Conservation (phyloP, 192 early-diverging fungal genomes). For the Coemansia guatemalensis region DNA sequence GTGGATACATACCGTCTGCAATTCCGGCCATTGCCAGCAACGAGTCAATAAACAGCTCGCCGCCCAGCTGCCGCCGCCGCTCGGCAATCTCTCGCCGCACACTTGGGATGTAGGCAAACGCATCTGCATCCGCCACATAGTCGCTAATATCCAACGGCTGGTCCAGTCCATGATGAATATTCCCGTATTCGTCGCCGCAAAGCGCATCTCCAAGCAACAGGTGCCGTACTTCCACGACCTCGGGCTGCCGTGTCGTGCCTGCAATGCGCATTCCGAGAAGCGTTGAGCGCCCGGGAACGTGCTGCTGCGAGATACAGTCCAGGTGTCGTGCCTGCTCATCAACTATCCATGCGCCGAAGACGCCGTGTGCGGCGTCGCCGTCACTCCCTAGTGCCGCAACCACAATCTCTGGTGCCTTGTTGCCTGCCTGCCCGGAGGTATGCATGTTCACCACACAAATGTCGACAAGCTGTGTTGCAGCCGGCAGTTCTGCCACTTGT, state of each 20-base stretch:
- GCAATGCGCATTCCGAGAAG: conserved; percentile 34
- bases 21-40: conserved; percentile 37
- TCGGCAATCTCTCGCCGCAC: conserved; percentile 26
- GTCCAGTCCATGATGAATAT: neutral
- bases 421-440: neutral
- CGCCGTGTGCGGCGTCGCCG: conserved; percentile 1
- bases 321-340: conserved; percentile 3
- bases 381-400: conserved; percentile 21
- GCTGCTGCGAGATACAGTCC: conserved; percentile 4
- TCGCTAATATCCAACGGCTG: conserved; percentile 4
- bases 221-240: conserved; percentile 18
- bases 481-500: neutral
- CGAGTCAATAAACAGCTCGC: conserved; percentile 49
- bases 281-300: neutral
- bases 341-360: conserved; percentile 33
- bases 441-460: conserved; percentile 11
- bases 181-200: neutral
- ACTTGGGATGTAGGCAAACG: conserved; percentile 25
- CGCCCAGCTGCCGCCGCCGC: conserved; percentile 40
- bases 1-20: conserved; percentile 28
- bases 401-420: neutral
- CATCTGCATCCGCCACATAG: conserved; percentile 5
- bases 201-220: conserved; percentile 30
- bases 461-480: conserved; percentile 10
- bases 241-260: conserved; percentile 21